These are phyloP conservation scores for Neltuma alba DNA, from an alignment of 306 rosid species.

Conservation along the genomic window DNA sequence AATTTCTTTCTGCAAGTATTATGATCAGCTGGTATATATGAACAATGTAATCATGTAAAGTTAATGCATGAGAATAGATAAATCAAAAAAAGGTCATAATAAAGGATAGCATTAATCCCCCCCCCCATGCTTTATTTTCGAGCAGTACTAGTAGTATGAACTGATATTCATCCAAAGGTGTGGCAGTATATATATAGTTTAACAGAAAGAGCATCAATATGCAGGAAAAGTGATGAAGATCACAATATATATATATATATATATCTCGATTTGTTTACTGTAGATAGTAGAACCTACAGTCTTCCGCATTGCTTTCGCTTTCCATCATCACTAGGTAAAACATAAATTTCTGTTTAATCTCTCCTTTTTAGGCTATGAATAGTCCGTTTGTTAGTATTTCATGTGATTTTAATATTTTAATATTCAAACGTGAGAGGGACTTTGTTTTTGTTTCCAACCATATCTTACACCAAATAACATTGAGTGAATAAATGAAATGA, in stretches of 20 bases:
- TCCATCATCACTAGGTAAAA: constrained; percentile 38
- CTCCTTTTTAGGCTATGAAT: constrained; percentile 47
- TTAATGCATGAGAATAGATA: not conserved
- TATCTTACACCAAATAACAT: constrained; percentile 19
- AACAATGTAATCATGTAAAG: not conserved
- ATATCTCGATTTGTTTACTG: constrained; percentile 42
- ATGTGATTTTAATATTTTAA: constrained; percentile 8
- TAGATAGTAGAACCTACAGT: constrained; percentile 39
- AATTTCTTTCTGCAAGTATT: not conserved
- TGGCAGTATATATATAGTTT: constrained; percentile 19
- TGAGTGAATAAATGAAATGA: constrained; percentile 11
- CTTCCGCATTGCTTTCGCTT: constrained; percentile 39
- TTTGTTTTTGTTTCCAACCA: constrained; percentile 21
- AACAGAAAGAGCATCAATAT: constrained; percentile 32
- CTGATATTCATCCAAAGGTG: constrained; percentile 39
- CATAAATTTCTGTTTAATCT: constrained; percentile 50
- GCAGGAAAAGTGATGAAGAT: constrained; percentile 33
- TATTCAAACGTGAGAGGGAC: constrained; percentile 4
- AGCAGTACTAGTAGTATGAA: constrained; percentile 11
- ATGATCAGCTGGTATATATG: not conserved
- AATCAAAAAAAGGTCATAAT: not conserved
- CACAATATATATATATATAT: constrained; percentile 29
- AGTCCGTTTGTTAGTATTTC: constrained; percentile 40
- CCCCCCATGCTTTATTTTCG: constrained; percentile 39
- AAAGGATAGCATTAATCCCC: constrained; percentile 23